phyloP scores from a whole-genome alignment of 2,329 filamentous ascomycete species.

The Stachybotrys echinatus region DNA sequence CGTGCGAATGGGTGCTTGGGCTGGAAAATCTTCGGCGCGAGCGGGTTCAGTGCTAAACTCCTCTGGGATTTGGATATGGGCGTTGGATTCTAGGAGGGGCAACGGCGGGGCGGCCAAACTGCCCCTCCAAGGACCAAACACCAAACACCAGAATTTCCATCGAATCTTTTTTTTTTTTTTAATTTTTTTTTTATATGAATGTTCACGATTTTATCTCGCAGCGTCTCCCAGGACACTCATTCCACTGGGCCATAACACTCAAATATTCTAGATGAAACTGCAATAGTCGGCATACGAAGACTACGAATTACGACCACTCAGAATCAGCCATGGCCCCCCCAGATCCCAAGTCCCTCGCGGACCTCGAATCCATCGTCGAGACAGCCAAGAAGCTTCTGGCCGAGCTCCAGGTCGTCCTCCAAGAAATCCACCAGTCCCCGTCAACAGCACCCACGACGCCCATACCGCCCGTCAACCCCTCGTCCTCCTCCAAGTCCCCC shows the following conservation, averaged over 20 bases:
- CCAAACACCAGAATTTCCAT: neutral
- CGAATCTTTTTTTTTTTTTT: neutral
- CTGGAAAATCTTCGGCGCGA: neutral
- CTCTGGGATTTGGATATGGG: too few species aligned
- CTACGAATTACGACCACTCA: too few species aligned
- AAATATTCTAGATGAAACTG: too few species aligned
- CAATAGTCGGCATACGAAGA: too few species aligned
- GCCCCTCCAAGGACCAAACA: neutral
- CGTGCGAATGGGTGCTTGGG: too few species aligned
- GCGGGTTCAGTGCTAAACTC: too few species aligned
- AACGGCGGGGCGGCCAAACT: neutral
- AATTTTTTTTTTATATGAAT: too few species aligned
- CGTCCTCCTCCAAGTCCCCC: constrained; percentile 3
- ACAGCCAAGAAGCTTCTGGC: constrained; percentile 32
- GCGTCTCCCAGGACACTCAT: too few species aligned
- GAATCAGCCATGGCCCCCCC: neutral
- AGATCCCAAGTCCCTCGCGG: constrained; percentile 1
- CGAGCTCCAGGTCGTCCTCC: constrained; percentile 36
- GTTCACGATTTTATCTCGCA: too few species aligned
- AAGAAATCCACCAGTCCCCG: constrained; percentile 29
- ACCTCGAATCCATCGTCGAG: constrained; percentile 32
- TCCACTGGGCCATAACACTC: too few species aligned
- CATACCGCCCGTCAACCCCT: constrained; percentile 1
- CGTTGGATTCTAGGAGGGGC: too few species aligned
- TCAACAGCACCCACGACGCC: constrained; percentile 9